A percentile compares a stretch with the other conserved stretches of the same genome.
Conservation (phyloP, 306 rosid species). For the Senna siamea region DNA sequence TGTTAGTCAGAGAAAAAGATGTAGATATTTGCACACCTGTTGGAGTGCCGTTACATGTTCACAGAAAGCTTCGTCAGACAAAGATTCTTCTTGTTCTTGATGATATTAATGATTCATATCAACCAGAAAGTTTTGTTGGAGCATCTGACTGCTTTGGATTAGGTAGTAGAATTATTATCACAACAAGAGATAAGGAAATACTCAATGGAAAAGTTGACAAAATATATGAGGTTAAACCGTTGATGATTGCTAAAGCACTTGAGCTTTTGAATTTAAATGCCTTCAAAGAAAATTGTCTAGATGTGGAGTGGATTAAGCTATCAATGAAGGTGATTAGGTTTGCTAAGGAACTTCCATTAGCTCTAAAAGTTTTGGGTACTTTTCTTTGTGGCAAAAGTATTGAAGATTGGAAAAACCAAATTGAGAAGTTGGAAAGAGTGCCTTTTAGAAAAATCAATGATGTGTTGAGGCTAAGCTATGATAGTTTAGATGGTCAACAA, state of each 20-base stretch:
- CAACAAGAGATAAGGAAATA: constrained; percentile 7
- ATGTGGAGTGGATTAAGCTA: not conserved
- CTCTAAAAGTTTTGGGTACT: constrained; percentile 22
- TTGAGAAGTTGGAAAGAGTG: not conserved
- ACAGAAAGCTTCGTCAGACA: constrained; percentile 1
- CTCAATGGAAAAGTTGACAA: not conserved
- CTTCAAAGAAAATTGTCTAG: not conserved
- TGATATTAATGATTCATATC: constrained; percentile 11
- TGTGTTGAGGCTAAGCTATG: not conserved
- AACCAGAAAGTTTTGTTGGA: constrained; percentile 19
- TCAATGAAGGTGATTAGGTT: not conserved
- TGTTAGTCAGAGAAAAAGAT: not conserved
- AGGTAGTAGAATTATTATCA: constrained; percentile 7
- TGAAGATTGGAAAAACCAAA: constrained; percentile 30
- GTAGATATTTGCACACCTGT: not conserved
- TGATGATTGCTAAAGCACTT: not conserved
- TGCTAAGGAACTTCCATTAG: constrained; percentile 17
- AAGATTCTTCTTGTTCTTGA: constrained; percentile 20
- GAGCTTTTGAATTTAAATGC: constrained; percentile 23
- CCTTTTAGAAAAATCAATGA: not conserved
- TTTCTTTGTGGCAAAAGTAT: not conserved
- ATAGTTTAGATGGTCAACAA: not conserved
- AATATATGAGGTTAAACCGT: not conserved
- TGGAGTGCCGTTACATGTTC: not conserved
- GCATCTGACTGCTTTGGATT: not conserved